phyloP scores from a whole-genome alignment of 2,329 filamentous ascomycete genomes.

The Xenoacremonium recifei region DNA sequence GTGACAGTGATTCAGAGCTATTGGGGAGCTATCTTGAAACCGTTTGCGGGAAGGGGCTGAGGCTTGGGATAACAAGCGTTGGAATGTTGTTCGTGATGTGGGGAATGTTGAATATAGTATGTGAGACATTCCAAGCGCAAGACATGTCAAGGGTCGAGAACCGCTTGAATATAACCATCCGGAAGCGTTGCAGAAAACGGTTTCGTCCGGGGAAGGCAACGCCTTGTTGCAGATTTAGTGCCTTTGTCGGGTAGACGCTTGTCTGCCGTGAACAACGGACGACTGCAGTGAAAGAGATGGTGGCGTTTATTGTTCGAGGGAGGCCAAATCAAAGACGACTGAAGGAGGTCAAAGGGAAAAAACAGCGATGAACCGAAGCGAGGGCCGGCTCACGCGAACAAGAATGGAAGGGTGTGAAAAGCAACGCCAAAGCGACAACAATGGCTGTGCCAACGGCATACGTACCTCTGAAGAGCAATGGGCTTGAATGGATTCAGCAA shows the following conservation, averaged over 20 bases:
- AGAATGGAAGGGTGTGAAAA: conserved; percentile 9
- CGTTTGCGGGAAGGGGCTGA: background rate
- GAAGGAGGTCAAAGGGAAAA: no score
- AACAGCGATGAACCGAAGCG: no score
- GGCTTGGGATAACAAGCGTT: background rate
- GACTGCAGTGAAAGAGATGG: no score
- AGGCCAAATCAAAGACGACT: no score
- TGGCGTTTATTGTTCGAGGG: no score
- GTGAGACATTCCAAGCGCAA: conserved; percentile 5
- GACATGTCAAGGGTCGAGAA: conserved; percentile 2
- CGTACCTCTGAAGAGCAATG: no score
- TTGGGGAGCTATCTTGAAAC: conserved; percentile 15
- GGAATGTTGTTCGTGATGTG: conserved; percentile 5
- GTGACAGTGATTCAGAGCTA: conserved; percentile 11
- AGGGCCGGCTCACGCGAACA: no score
- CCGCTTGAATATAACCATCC: background rate
- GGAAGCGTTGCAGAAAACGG: background rate
- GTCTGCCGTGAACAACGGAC: background rate
- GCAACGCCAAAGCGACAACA: conserved; percentile 14
- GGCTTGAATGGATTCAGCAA: no score
- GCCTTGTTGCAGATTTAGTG: background rate
- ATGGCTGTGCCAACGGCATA: conserved; percentile 15
- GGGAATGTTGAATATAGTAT: background rate
- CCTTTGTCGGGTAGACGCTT: background rate
- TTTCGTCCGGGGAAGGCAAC: background rate